Evolutionary conservation across 768 basidiomycete genomes (phyloP), one percentile per base, ranked within the genome.

Genomic region (Termitomyces sp.): DNA sequence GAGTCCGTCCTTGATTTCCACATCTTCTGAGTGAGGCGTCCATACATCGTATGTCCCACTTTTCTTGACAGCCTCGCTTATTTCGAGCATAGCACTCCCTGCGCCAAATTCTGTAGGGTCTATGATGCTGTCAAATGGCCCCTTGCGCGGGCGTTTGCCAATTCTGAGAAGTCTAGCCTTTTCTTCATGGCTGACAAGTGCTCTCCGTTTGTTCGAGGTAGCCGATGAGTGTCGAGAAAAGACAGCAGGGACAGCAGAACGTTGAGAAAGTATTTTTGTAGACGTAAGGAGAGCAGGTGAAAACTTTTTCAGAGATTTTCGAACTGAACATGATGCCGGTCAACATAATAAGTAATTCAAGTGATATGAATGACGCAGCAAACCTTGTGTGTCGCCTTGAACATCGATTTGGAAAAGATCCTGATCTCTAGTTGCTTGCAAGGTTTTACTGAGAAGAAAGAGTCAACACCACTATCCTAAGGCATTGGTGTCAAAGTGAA

Each of bases 161-260:
- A 94, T 90, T 9, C 88, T 82, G 40, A 91, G 72, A 12, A 97
- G 73, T 12, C 87, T 78, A 29, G 85, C 85, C 72, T 95, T 95
- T 61, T 95, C 91, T 57, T 86, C 86, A 3, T 79, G 70, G 34
- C 80, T 85, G 11, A 94, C 71, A 31, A 57, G 60, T 0, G 75
- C 59, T 69, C 83, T 83, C 14, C 80, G 73, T 66, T 83, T 86
- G 56, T 70, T 65, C 8, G 70, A 65, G 15, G 66, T 59, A 1
- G 70, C 68, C 60, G 71, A 67, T 10, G 75, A 64, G 3, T 71
- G 60, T 15, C 84, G 86, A n/a, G 92, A 90, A 60, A 82, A 76
- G 37, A 96, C 84, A 0, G 94, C 91, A 14, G 94, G 92, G 12
- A 96, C 83, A 5, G 95, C 94, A 1, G 94, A 96, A 20, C 94